A percentile compares a stretch with the other conserved stretches of the same genome.
These are phyloP conservation scores for Phytophthora agathidicida DNA, from an alignment of 352 stramenopile species.

Conservation along the genomic window DNA sequence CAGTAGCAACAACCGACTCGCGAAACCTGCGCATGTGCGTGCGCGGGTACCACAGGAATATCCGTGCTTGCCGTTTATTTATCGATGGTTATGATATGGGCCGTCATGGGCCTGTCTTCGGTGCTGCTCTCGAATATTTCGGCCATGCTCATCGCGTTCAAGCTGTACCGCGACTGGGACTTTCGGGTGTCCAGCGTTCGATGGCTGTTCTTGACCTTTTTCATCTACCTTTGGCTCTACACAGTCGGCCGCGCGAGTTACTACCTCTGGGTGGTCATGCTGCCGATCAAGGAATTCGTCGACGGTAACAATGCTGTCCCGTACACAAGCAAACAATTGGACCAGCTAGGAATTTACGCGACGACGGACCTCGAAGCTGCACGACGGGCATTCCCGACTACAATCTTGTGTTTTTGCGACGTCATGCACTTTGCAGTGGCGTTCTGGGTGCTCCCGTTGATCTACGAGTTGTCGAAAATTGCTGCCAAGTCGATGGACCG, in stretches of 20 bases:
- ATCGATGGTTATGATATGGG: slow-evolving; percentile 45
- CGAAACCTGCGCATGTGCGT: slow-evolving; percentile 28
- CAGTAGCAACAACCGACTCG: not conserved
- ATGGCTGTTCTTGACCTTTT: slow-evolving; percentile 66
- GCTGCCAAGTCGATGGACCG: slow-evolving; percentile 69
- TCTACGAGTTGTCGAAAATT: slow-evolving; percentile 66
- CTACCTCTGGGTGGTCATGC: slow-evolving; percentile 50
- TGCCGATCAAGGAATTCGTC: slow-evolving; percentile 36
- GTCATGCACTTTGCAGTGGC: slow-evolving; percentile 54
- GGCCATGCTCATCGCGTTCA: slow-evolving; percentile 44
- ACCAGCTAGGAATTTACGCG: slow-evolving; percentile 57
- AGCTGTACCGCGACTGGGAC: slow-evolving; percentile 53
- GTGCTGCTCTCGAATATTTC: slow-evolving; percentile 44
- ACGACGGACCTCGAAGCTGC: slow-evolving; percentile 37
- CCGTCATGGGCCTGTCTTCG: slow-evolving; percentile 31
- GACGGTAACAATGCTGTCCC: slow-evolving; percentile 39
- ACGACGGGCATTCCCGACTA: slow-evolving; percentile 34
- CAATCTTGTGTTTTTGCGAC: slow-evolving; percentile 51
- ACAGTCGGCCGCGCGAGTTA: slow-evolving; percentile 38
- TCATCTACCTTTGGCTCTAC: slow-evolving; percentile 55
- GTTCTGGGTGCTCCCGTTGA: slow-evolving; percentile 57
- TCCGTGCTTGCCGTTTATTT: slow-evolving; percentile 13
- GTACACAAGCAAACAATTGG: slow-evolving; percentile 44
- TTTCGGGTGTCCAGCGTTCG: slow-evolving; percentile 57
- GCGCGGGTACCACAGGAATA: slow-evolving; percentile 19